Evolutionary conservation across 2,329 filamentous ascomycete species (phyloP), one percentile per base, ranked within the genome.

Genomic region (Kalmusia sp.): DNA sequence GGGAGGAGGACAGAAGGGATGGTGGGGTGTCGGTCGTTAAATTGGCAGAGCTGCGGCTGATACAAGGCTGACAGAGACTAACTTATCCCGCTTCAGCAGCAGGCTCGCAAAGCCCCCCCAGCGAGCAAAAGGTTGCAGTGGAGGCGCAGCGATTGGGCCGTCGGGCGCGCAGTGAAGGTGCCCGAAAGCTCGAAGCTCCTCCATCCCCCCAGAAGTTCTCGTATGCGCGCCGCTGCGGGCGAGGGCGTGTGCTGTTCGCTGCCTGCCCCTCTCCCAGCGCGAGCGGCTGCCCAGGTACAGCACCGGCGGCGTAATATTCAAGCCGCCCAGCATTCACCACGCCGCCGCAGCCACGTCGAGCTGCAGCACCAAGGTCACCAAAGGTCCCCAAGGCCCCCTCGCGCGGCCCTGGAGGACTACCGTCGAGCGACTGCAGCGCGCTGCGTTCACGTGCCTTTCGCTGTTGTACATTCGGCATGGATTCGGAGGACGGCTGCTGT

Each of bases 21-120:
- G 48, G 51, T 61, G 63, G 62, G 59, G 62, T 63, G 66, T 63
- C 59, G 59, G 60, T 43, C 56, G 58, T 66, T 64, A 58, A 63
- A 62, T 59, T 58, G 63, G 59, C 50, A 61, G 55, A 52, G 59
- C 61, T 67, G 65, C 63, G 65, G 67, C 68, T 70, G 68, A 70
- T 51, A 49, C 51, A 59, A 51, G 58, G 51, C 57, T 60, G 51
- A 60, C 50, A 31, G 50, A 46, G 43, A 41, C 30, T 35, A 24
- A 40, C 45, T 47, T 45, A 37, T 51, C 41, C 40, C 51, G 47
- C 46, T 54, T 44, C 34, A 34, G 44, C 34, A 46, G 12, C 39
- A 21, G 38, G 19, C 17, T 54, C 44, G 35, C 34, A 38, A 34
- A 49, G 39, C 25, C 39, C 47, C 30, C 52, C 41, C 28, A 43